Evolutionary conservation across 139 green algal genomes (phyloP), one percentile per base, ranked within the genome.

Genomic region (Zygnema circumcarinatum): DNA sequence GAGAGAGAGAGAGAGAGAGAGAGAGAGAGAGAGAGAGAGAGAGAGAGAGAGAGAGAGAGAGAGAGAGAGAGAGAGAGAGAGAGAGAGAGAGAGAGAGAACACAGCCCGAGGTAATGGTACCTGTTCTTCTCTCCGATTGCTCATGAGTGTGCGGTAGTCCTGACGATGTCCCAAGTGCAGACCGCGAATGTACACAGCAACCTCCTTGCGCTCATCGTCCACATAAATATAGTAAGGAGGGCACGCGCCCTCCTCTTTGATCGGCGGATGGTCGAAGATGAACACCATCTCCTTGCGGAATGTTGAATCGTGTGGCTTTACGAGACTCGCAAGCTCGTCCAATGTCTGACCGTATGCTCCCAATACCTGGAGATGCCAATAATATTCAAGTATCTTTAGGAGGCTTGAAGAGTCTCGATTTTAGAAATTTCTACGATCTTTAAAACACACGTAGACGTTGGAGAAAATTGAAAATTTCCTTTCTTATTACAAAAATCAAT

Each of bases 91-190:
- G 47, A 62, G 47, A 25, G 47, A 16, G 47, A 62, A 16, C 7
- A 16, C 7, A 62, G 47, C 7, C 7, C 7, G 47, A 62, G 47
- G 47, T 7, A 16, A 16, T 25, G 47, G 16, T 62, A 62, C 47
- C 47, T 62, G 47, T 16, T 62, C 47, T 62, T 16, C 47, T 16
- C 16, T 62, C 3, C 32, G 20, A 11, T 83, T 83, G 75, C 39
- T 72, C 31, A 83, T 47, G n/a, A 83, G 75, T 33, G 75, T 83
- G 21, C 32, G 47, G 75, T 83, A 83, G 36, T 83, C 75, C 47
- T 62, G 47, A 16, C 47, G 47, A 62, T 62, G 47, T 25, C 47
- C 47, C 7, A 62, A 3, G 32, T 52, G 75, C 21, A 83, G 47
- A 31, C 75, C 75, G 2, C 75, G 75, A 38, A 83, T 39, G 32